Evolutionary conservation across 306 rosid species (phyloP).

Genomic region (Castanopsis chinensis): DNA sequence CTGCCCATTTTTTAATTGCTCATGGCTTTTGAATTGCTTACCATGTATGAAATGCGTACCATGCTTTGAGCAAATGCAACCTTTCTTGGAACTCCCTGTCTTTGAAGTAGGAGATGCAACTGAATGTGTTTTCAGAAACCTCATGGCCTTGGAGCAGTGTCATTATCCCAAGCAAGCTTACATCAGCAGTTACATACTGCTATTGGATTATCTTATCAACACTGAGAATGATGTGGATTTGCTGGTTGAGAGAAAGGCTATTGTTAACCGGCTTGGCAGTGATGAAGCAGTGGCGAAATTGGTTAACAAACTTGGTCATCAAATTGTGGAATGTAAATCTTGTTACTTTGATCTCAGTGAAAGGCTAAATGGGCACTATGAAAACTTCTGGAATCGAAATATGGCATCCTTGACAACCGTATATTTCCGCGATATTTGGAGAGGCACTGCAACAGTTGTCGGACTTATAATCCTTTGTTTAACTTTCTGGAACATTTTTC

Average conservation of each 20-base stretch:
- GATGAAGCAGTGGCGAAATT: conserved; percentile 38
- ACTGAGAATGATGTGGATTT: conserved; percentile 44
- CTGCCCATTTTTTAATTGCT: not conserved
- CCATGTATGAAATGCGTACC: conserved; percentile 32
- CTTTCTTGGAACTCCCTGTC: conserved; percentile 28
- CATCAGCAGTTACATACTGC: conserved; percentile 41
- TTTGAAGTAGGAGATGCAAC: conserved; percentile 35
- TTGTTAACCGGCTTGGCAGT: conserved; percentile 47
- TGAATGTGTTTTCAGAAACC: conserved; percentile 45
- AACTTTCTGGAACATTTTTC: conserved; percentile 21
- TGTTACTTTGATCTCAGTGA: conserved; percentile 24
- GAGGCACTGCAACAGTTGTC: conserved; percentile 54
- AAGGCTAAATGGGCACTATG: conserved; percentile 32
- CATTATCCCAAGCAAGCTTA: conserved; percentile 36
- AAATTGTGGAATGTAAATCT: conserved; percentile 26
- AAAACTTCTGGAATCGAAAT: conserved; percentile 36
- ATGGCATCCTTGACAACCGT: conserved; percentile 45
- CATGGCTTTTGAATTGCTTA: conserved; percentile 21
- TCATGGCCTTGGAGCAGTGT: conserved; percentile 60
- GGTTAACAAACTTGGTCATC: conserved; percentile 35
- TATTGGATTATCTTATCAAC: conserved; percentile 45
- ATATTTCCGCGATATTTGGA: conserved; percentile 64
- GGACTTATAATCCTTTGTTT: conserved; percentile 37
- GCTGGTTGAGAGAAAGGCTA: conserved; percentile 41
- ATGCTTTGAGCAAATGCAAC: conserved; percentile 11